Evolutionary conservation across 2,329 filamentous ascomycete species (phyloP).

Genomic region (Tolypocladium amazonense): DNA sequence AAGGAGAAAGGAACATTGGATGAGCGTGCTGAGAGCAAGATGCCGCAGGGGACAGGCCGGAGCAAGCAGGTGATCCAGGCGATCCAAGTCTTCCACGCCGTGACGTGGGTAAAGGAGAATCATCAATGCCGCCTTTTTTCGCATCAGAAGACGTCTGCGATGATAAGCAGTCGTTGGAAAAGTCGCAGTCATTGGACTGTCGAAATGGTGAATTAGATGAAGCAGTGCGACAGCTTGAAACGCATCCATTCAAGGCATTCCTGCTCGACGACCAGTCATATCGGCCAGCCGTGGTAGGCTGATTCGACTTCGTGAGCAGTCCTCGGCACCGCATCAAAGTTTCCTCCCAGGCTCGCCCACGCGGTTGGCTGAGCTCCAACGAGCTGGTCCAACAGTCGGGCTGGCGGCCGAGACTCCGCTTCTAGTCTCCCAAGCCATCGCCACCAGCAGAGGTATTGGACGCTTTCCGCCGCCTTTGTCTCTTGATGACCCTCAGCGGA

Average conservation of each 20-base stretch:
- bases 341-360: conserved; percentile 5
- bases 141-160: background rate
- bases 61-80: background rate
- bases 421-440: background rate
- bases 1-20: conserved; percentile 26
- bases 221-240: background rate
- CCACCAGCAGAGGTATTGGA: background rate
- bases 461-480: background rate
- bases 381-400: conserved; percentile 4
- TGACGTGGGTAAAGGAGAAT: background rate
- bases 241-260: background rate
- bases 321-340: conserved; percentile 6
- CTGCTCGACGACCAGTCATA: background rate
- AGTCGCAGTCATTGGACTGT: background rate
- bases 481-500: conserved; percentile 6
- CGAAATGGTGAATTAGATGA: background rate
- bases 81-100: background rate
- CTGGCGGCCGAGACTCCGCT: background rate
- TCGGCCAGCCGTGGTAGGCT: background rate
- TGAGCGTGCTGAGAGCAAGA: background rate
- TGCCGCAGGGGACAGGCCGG: background rate
- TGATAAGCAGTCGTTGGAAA: background rate
- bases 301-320: conserved; percentile 3
- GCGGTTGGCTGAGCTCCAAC: conserved; percentile 2
- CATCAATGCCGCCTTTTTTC: background rate